Evolutionary conservation across 768 basidiomycete species (phyloP).

Genomic region (Tremella fuciformis): DNA sequence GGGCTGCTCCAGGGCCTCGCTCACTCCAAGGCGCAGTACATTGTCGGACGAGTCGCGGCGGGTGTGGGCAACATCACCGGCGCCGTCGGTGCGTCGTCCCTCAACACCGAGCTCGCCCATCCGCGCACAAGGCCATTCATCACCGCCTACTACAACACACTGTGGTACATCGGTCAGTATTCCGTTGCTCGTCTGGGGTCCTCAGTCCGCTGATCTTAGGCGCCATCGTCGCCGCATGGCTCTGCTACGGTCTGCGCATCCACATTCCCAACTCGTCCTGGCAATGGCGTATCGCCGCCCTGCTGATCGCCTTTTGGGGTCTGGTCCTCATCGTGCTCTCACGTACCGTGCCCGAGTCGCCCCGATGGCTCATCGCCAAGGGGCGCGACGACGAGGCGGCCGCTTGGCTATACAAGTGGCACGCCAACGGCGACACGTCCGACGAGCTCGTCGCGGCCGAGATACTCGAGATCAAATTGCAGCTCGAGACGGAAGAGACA

Average conservation of each 20-base stretch:
- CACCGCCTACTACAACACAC: slow-evolving; percentile 1
- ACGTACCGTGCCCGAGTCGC: slow-evolving; percentile 20
- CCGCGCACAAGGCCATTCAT: slow-evolving; percentile 6
- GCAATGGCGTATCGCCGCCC: slow-evolving; percentile 14
- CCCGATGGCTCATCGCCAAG: slow-evolving; percentile 40
- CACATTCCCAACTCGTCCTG: slow-evolving; percentile 6
- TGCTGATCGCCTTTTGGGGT: slow-evolving; percentile 18
- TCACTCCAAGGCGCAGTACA: not conserved
- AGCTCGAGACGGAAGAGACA: slow-evolving; percentile 25
- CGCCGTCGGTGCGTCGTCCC: slow-evolving; percentile 1
- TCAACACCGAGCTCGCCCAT: slow-evolving; percentile 1
- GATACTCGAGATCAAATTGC: slow-evolving; percentile 36
- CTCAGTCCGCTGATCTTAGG: too few relatives aligned
- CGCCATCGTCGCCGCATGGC: slow-evolving; percentile 10
- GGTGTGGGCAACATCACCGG: not conserved
- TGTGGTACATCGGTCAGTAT: slow-evolving; percentile 4
- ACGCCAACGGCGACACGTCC: slow-evolving; percentile 41
- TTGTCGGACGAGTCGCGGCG: not conserved
- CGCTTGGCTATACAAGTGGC: slow-evolving; percentile 40
- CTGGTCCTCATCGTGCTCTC: slow-evolving; percentile 8
- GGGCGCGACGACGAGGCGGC: slow-evolving; percentile 38
- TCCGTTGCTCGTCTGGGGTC: too few relatives aligned
- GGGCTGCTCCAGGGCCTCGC: not conserved
- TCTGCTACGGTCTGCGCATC: not conserved
- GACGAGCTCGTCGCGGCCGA: slow-evolving; percentile 42